Evolutionary conservation across 2,329 filamentous ascomycete genomes (phyloP).

Genomic region (Byssochlamys sp.): DNA sequence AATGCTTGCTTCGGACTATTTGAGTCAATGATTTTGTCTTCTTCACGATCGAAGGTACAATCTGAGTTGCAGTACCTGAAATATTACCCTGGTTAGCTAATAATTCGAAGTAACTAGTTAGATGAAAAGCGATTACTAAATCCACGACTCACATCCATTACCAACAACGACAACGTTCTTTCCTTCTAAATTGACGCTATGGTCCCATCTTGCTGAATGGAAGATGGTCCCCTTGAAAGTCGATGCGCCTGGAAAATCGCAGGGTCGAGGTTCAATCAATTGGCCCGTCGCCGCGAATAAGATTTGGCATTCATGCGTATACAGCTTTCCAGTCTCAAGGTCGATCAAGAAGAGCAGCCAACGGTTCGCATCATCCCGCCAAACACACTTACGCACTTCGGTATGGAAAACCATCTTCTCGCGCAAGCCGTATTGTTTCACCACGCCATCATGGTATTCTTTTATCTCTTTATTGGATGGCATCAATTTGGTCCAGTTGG

Average conservation of each 20-base stretch:
- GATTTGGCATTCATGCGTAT: constrained; percentile 41
- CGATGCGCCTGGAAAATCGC: constrained; percentile 44
- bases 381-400: constrained; percentile 20
- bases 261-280: constrained; percentile 45
- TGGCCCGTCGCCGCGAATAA: constrained; percentile 47
- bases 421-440: constrained; percentile 42
- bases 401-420: constrained; percentile 53
- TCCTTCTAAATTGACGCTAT: constrained; percentile 42
- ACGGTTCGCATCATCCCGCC: not conserved
- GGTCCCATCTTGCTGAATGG: constrained; percentile 49
- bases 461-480: constrained; percentile 43
- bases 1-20: constrained; percentile 48
- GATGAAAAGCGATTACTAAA: not conserved
- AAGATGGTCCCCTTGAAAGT: constrained; percentile 47
- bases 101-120: too few species aligned
- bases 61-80: constrained; percentile 17
- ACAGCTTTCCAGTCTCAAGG: constrained; percentile 38
- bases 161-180: constrained; percentile 51
- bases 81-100: not conserved
- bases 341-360: constrained; percentile 33
- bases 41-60: constrained; percentile 21
- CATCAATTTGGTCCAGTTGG: constrained; percentile 42
- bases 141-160: constrained; percentile 45
- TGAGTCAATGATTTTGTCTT: constrained; percentile 47
- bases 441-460: constrained; percentile 45